phyloP scores from a whole-genome alignment of 2,329 filamentous ascomycete species.

The Fusarium redolens region DNA sequence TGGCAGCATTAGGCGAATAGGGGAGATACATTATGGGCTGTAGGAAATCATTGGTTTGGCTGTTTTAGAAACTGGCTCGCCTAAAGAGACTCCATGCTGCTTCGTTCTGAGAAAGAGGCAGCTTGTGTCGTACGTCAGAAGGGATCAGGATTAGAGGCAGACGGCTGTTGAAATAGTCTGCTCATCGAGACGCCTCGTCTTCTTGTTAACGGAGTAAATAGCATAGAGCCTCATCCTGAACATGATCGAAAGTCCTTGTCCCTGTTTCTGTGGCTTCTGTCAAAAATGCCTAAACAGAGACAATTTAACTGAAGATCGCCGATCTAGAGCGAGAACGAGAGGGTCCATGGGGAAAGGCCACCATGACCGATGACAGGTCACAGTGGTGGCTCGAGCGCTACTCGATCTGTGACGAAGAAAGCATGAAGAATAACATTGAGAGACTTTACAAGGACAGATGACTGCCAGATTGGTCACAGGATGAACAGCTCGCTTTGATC shows the following conservation, averaged over 20 bases:
- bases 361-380: slow-evolving; percentile 7
- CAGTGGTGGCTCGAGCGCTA: slow-evolving; percentile 33
- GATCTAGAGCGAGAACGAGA: slow-evolving; percentile 37
- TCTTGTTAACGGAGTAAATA: slow-evolving; percentile 11
- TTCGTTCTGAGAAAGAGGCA: background rate
- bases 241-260: slow-evolving; percentile 3
- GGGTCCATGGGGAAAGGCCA: slow-evolving; percentile 22
- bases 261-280: slow-evolving; percentile 14
- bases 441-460: background rate
- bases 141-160: background rate
- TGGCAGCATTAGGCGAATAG: slow-evolving; percentile 36
- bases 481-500: background rate
- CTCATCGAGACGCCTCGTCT: slow-evolving; percentile 23
- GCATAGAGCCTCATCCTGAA: slow-evolving; percentile 13
- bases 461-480: background rate
- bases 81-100: background rate
- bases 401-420: slow-evolving; percentile 8
- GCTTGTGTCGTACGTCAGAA: background rate
- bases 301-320: slow-evolving; percentile 33
- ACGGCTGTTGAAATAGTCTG: background rate
- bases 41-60: slow-evolving; percentile 7
- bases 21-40: slow-evolving; percentile 28
- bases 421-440: slow-evolving; percentile 3
- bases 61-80: slow-evolving; percentile 10
- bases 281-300: slow-evolving; percentile 16